These are phyloP conservation scores for Helotiales sp. DNA, from an alignment of 2,329 filamentous ascomycete genomes.

Conservation along the genomic window DNA sequence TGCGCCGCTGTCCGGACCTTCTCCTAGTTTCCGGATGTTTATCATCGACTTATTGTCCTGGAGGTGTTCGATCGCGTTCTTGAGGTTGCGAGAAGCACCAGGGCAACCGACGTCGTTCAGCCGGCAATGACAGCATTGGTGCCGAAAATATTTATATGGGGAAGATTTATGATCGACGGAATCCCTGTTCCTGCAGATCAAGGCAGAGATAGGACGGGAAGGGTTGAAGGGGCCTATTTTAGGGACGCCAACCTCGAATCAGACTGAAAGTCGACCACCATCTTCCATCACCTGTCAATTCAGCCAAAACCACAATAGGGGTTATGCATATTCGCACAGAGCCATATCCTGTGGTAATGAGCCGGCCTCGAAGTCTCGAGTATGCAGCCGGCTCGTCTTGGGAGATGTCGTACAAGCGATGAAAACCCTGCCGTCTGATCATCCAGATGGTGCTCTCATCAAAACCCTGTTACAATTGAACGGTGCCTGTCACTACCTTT, in stretches of 20 bases:
- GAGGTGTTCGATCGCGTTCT: not conserved
- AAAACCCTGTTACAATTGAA: no score
- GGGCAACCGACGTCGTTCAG: not conserved
- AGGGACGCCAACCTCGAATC: not conserved
- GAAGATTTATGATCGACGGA: not conserved
- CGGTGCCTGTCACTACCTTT: no score
- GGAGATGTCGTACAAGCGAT: not conserved
- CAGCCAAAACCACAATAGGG: not conserved
- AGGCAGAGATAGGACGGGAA: not conserved
- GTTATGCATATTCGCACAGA: not conserved
- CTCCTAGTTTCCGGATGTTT: not conserved
- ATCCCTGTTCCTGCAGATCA: constrained; percentile 16
- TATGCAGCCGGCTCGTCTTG: not conserved
- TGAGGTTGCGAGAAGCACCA: not conserved
- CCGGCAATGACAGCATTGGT: not conserved
- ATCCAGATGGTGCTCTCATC: not conserved
- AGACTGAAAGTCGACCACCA: not conserved
- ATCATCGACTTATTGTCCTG: not conserved
- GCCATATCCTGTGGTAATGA: not conserved
- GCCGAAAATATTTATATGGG: not conserved
- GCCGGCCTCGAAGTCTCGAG: not conserved
- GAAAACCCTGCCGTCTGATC: constrained; percentile 1
- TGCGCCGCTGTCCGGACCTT: not conserved
- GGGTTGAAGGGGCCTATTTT: constrained; percentile 13
- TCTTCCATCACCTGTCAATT: not conserved